Evolutionary conservation across 139 green algal species (phyloP).

Genomic region (Auxenochlorella pyrenoidosa): DNA sequence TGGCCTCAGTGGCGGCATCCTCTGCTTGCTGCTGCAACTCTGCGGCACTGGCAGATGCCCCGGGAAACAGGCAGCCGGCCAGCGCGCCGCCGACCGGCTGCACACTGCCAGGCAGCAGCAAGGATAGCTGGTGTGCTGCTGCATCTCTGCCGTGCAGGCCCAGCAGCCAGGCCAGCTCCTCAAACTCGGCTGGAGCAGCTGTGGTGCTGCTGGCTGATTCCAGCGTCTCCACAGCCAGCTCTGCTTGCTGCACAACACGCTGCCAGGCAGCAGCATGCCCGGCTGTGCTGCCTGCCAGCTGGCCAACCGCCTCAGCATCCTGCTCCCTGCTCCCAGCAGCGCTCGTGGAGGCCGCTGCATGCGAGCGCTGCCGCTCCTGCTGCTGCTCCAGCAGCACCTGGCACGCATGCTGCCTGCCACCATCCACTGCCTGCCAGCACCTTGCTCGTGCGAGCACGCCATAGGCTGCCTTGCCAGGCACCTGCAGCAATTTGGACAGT

Average conservation of each 20-base stretch:
- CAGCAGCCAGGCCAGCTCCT: conserved; percentile 17
- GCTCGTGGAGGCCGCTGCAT: conserved; percentile 28
- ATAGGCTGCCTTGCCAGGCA: background rate
- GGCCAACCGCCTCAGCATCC: background rate
- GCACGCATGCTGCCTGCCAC: background rate
- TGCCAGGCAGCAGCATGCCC: conserved; percentile 1
- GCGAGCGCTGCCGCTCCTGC: conserved; percentile 32
- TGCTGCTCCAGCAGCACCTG: conserved; percentile 26
- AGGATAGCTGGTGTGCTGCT: background rate
- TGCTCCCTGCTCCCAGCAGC: background rate
- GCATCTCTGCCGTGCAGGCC: background rate
- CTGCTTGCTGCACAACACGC: background rate
- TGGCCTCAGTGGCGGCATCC: background rate
- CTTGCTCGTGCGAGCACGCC: background rate
- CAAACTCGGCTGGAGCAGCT: background rate
- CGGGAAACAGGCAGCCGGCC: background rate
- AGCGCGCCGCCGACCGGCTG: background rate
- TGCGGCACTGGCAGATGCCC: background rate
- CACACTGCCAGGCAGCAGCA: background rate
- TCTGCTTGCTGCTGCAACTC: background rate
- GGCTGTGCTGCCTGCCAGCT: background rate
- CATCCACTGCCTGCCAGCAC: background rate
- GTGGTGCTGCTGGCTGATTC: background rate
- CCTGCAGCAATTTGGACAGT: background rate
- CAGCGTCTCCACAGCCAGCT: background rate